Evolutionary conservation across 345 rosid species (phyloP).

Genomic region (Trapa incisa): DNA sequence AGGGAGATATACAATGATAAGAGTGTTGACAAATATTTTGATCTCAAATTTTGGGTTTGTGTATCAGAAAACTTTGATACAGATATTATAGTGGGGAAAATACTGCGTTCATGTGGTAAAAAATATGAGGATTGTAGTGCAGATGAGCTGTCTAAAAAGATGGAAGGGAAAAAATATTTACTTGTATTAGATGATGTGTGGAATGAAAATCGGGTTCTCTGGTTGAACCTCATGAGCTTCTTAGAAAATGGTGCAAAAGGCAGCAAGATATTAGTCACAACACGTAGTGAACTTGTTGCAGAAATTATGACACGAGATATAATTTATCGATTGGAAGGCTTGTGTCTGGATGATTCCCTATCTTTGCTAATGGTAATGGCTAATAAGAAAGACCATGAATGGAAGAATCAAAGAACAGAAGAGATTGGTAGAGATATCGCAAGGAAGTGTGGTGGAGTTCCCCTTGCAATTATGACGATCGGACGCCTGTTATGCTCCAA

Average conservation of each 20-base stretch:
- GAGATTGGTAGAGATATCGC: neutral
- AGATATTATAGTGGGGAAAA: no score
- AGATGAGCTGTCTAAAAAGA: no score
- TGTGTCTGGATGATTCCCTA: neutral
- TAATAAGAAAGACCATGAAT: neutral
- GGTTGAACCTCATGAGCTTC: neutral
- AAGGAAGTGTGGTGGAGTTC: no score
- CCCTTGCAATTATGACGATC: no score
- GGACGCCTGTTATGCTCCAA: no score
- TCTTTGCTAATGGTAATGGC: neutral
- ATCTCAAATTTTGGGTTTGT: no score
- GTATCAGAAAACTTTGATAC: no score
- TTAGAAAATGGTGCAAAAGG: neutral
- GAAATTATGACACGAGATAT: accelerated
- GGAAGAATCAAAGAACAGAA: neutral
- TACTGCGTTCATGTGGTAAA: no score
- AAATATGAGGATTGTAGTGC: no score
- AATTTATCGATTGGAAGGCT: accelerated
- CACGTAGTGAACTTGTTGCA: neutral
- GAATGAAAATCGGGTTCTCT: neutral
- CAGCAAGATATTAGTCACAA: constrained; percentile 6
- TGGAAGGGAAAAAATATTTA: no score
- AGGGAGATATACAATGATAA: no score
- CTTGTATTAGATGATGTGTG: neutral
- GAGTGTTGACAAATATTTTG: no score